Evolutionary conservation across 2,329 filamentous ascomycete genomes (phyloP), one percentile per base, ranked within the genome.

Genomic region (Trichoderma sp.): DNA sequence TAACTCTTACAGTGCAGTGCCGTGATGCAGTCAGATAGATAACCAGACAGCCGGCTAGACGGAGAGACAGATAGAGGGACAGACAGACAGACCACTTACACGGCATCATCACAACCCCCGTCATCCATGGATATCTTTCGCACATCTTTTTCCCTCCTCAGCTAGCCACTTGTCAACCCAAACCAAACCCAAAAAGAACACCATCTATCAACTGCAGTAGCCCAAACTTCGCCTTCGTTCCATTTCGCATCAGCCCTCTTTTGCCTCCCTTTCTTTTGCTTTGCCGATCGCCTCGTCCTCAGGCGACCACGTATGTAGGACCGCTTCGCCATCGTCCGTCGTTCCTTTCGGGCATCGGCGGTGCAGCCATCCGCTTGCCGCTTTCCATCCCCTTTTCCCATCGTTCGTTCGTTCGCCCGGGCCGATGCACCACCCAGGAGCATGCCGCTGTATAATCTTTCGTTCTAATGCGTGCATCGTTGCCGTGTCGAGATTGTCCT

Each of bases 291-390:
- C 57, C 57, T 34, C 26, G 26, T 60, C 57, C 57, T 60, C 57
- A 60, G 57, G 57, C 57, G 57, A 32, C 57, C 57, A 60, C 57
- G 57, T 60, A 60, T 30, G 56, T 60, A 60, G 57, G 57, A 60
- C 56, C 28, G 28, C 6, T 12, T 21, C 18, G 15, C 28, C 39
- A 18, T 43, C 15, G 26, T n/a, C 9, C 15, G 15, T 43, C 39
- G 4, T 30, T n/a, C 56, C 5, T n/a, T 57, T 57, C 21, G 53
- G 53, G 24, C 53, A 57, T 57, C 53, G 47, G 47, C 26, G 51
- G 53, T 30, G 24, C 24, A 18, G 56, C 56, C 56, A 28, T 28
- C 18, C 18, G 56, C 30, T 12, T 4, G 2, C 30, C 30, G 28
- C 12, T 15, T 36, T 18, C 15, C 7, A 18, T 18, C 39, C 15